Conservation (phyloP, 495 filamentous ascomycete genomes). For the Xylaria intraflava region DNA sequence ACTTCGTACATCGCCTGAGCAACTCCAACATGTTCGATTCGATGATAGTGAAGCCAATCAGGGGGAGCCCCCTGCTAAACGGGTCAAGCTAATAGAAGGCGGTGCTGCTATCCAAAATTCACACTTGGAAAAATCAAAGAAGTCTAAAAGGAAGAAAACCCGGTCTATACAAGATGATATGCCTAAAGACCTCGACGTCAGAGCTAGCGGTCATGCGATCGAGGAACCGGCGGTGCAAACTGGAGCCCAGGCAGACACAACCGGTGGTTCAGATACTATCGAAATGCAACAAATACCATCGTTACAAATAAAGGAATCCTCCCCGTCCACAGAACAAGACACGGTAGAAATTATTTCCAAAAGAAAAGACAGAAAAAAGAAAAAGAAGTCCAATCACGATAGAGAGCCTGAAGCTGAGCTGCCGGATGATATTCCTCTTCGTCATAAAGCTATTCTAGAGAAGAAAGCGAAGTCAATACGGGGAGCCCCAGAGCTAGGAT, state of each 20-base stretch:
- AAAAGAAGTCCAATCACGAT: slow-evolving; percentile 20
- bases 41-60: slow-evolving; percentile 7
- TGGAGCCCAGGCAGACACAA: background rate
- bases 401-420: slow-evolving; percentile 4
- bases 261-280: background rate
- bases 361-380: slow-evolving; percentile 32
- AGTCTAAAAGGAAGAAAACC: slow-evolving; percentile 21
- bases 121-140: slow-evolving; percentile 19
- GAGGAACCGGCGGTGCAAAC: background rate
- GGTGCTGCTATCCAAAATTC: background rate
- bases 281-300: background rate
- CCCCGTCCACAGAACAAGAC: background rate
- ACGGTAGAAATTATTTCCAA: slow-evolving; percentile 3
- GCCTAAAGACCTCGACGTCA: background rate
- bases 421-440: slow-evolving; percentile 23
- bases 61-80: slow-evolving; percentile 18
- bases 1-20: slow-evolving; percentile 1
- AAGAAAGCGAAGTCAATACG: slow-evolving; percentile 44
- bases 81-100: slow-evolving; percentile 16
- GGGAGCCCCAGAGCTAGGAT: slow-evolving; percentile 20
- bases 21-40: slow-evolving; percentile 19
- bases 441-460: slow-evolving; percentile 40
- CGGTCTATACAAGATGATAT: background rate
- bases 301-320: background rate
- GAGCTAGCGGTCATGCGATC: background rate